Evolutionary conservation across 1,139 yeast species (phyloP), one percentile per base, ranked within the genome.

Genomic region (Meyerozyma athensensis): DNA sequence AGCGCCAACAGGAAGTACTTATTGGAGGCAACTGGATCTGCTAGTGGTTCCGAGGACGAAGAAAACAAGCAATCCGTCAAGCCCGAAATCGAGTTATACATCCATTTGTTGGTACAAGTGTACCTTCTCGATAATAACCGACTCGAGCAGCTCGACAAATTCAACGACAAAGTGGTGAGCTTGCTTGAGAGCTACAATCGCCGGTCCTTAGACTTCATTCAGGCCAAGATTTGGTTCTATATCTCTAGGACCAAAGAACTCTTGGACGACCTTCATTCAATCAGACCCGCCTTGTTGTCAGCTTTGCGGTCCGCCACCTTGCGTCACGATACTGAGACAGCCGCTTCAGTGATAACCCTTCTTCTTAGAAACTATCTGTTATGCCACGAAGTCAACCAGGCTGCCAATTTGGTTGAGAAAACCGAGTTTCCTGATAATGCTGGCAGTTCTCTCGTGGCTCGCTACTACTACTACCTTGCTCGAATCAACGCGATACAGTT

Each of bases 201-300:
- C 47, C 78, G 97, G 49, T 77, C 95, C 3, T 67, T 92, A 47
- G 98, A 94, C 59, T 79, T 85, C 52, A 74, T 94, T 44, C 82
- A 81, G 46, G 94, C 97, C 10, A 92, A 90, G 59, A 73, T 86
- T 44, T 94, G 98, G 97, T 94, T 90, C 58, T 92, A 87, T 64
- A 77, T 87, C 47, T 75, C 83, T 35, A 77, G 96, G 59, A 77
- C 90, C 4, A 79, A 80, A 48, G 98, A 92, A 63, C 64, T 81
- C 43, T 56, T 68, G 32, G 74, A 73, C 35, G 81, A 81, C 49
- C 65, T 80, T 41, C 66, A 72, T 38, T 63, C 77, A n/a, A 68
- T 86, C 38, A 79, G 95, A 53, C 77, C 86, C 6, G 79, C 74
- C 35, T 69, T 92, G 54, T 75, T 87, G 57, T 66, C 72, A 28